Base-by-base conservation (phyloP, 106 monocot genomes). In the Chionographis japonica region DNA sequence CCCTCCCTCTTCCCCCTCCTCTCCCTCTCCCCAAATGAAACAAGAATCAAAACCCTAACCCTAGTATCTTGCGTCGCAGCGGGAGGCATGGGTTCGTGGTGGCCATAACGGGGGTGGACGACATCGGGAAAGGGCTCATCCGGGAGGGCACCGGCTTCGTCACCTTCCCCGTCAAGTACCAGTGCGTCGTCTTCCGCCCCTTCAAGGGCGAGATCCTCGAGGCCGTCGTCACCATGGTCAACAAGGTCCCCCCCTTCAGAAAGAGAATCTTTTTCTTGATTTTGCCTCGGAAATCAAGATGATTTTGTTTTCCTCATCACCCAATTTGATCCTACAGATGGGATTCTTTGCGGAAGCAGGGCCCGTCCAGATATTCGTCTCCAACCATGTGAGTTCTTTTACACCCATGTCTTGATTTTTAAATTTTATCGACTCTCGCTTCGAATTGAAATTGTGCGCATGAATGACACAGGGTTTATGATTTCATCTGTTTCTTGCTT, bases 321-420 rank as follows among this genome's bases (percentile, higher is more conserved):
- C 65, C 37, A 12, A 46, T 54, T 4, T 0, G 7, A 36, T 16
- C 60, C 9, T 56, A 63, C 81, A 95, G 95, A 95, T 95, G 95
- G 95, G 95, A 5, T 95, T 95, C 80, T 95, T 95, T 73, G 95
- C 95, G 0, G 95, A 95, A 68, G 95, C 91, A 37, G 95, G 95
- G 39, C 92, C 92, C 10, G 89, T 97, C 40, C 92, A 97, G 77
- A 92, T 97, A 19, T 97, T 97, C 13, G 97, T 97, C 35, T 97
- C 97, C 10, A 97, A 89, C 70, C 97, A 97, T 79, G 94, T 95
- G 66, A 88, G 84, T 64, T 8, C 18, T 62, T 63, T 63, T 41
- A 12, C 0, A 50, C 56, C 20, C 62, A 40, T 57, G 2, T 60
- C 10, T 68, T 0, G 27, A 20, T 12, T n/a, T 17, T 63, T 37